A percentile compares a stretch with the other conserved stretches of the same genome.
Conservation (phyloP, 1,139 yeast genomes). For the Scheffersomyces illinoinensis region DNA sequence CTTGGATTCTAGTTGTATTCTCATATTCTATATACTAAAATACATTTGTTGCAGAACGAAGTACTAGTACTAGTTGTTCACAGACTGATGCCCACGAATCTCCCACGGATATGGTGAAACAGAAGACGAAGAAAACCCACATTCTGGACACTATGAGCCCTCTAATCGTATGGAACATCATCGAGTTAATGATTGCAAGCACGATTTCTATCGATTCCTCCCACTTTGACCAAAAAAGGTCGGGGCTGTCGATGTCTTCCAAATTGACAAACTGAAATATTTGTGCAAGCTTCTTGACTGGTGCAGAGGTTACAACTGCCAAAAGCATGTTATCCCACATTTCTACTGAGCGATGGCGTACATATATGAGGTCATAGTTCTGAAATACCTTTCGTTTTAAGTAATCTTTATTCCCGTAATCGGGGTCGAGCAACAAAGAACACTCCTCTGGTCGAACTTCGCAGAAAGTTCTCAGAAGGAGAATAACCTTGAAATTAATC, state of each 20-base stretch:
- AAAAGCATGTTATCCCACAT: conserved; percentile 12
- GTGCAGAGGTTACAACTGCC: conserved; percentile 2
- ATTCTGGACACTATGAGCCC: conserved; percentile 19
- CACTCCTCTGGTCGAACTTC: conserved; percentile 16
- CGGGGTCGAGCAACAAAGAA: conserved; percentile 9
- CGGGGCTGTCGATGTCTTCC: not conserved
- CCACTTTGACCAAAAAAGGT: conserved; percentile 4
- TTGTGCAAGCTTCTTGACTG: conserved; percentile 2
- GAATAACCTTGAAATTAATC: conserved; percentile 13
- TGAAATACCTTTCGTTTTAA: conserved; percentile 13
- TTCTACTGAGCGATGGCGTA: conserved; percentile 16
- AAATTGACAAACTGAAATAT: not conserved
- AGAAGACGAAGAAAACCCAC: conserved; percentile 19
- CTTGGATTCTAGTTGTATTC: not conserved
- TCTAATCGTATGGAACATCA: conserved; percentile 15
- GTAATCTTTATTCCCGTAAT: conserved; percentile 7
- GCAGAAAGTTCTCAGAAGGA: conserved; percentile 17
- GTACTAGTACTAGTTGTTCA: not conserved
- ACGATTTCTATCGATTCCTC: conserved; percentile 14
- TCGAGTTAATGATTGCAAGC: conserved; percentile 17
- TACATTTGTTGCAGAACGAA: conserved; percentile 1
- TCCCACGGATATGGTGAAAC: conserved; percentile 2
- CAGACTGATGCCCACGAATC: conserved; percentile 5
- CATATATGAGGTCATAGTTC: conserved; percentile 17
- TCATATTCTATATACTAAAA: conserved; percentile 1